These are phyloP conservation scores for Teratosphaeria pseudoeucalypti DNA, from an alignment of 2,329 filamentous ascomycete genomes.

Conservation along the genomic window DNA sequence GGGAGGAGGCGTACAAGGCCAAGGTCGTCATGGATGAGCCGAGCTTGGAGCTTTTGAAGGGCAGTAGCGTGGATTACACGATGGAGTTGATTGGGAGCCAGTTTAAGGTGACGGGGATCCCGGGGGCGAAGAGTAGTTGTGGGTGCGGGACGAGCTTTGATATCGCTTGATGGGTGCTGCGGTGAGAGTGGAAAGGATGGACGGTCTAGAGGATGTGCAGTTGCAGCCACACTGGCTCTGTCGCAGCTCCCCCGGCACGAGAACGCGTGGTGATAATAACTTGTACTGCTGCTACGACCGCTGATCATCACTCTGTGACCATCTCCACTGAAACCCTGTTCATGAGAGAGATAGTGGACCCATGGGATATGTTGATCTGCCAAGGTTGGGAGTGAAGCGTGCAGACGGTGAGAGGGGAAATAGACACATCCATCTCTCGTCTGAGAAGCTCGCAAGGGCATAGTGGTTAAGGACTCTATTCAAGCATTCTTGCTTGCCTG, in stretches of 20 bases:
- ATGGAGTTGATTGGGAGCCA: slow-evolving; percentile 91
- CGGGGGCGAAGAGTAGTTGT: slow-evolving; percentile 82
- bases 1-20: slow-evolving; percentile 37
- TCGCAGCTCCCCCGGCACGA: not conserved
- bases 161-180: slow-evolving; percentile 40
- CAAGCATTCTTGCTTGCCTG: too few species aligned
- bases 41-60: slow-evolving; percentile 78
- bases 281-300: too few species aligned
- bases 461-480: too few species aligned
- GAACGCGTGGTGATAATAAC: too few species aligned
- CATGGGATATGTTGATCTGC: not conserved
- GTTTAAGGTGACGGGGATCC: slow-evolving; percentile 95
- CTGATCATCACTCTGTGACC: not conserved
- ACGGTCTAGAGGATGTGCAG: slow-evolving; percentile 33
- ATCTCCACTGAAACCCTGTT: not conserved
- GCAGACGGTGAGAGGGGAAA: not conserved
- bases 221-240: not conserved
- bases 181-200: not conserved
- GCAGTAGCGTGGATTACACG: slow-evolving; percentile 92
- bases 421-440: not conserved
- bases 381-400: not conserved
- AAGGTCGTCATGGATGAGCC: slow-evolving; percentile 83
- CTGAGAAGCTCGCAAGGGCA: not conserved
- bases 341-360: not conserved
- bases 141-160: slow-evolving; percentile 97